Evolutionary conservation across 2,329 filamentous ascomycete species (phyloP), one percentile per base, ranked within the genome.

Genomic region (Neonectria sp.): DNA sequence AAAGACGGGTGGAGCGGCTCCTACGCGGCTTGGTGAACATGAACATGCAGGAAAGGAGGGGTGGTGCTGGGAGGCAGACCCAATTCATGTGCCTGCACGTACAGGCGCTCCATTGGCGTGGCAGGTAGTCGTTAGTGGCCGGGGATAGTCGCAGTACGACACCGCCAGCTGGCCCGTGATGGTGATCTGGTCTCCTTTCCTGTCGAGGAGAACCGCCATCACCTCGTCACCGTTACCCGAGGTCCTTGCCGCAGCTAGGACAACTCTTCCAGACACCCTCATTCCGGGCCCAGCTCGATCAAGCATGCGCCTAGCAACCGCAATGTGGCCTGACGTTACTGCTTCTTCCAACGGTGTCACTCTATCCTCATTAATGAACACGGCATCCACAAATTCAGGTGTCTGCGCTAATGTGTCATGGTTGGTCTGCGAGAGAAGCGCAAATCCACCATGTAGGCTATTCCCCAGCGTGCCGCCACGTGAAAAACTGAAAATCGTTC

Each of bases 401-500:
- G 6, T 25, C 25, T 49, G 46, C n/a, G 46, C 7, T 6, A 49
- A 49, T 29, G 46, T 15, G 25, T n/a, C n/a, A n/a, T 51, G 21
- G n/a, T 51, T 12, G 6, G 9, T n/a, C 6, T 40, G 12, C 6
- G 11, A 59, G 17, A 7, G 17, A 15, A 37, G 45, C 2, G n/a
- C 24, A 48, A n/a, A 37, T 59, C 13, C 9, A 24, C 40, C 31
- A 62, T n/a, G 21, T 21, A 8, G n/a, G 9, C 17, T 17, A 62
- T 48, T 5, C 51, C 59, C 59, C 51, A 62, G 4, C 13, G 4
- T 4, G 51, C 59, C 25, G 51, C 51, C 25, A 55, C n/a, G 24
- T 55, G 51, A 15, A 62, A 29, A 27, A 55, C 43, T 2, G 59
- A 55, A n/a, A 55, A 43, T 1, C 3, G 4, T 8, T n/a, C 2